Percentiles rank a stretch among this genome's conserved stretches.
Evolutionary conservation across 805 yeast genomes (phyloP).

Genomic region (Saccharomycopsis javanensis): DNA sequence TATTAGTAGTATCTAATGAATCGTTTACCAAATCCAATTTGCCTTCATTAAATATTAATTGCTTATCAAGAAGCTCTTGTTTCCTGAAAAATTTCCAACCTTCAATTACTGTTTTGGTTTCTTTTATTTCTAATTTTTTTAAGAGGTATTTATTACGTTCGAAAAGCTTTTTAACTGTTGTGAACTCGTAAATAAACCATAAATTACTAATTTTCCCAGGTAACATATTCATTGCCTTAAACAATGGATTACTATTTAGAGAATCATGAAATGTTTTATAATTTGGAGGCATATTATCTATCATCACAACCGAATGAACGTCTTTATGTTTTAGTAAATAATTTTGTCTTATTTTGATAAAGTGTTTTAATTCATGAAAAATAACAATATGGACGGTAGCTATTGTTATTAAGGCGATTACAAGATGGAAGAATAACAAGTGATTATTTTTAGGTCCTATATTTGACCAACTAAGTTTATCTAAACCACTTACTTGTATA

Average conservation of each 20-base stretch:
- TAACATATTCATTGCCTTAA: constrained; percentile 26
- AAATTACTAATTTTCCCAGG: constrained; percentile 48
- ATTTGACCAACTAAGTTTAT: constrained; percentile 61
- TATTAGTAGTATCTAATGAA: not conserved
- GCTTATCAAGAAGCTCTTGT: constrained; percentile 1
- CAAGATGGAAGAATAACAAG: constrained; percentile 52
- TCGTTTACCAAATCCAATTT: constrained; percentile 16
- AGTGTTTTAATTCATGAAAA: constrained; percentile 43
- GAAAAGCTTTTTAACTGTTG: constrained; percentile 28
- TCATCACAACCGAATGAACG: constrained; percentile 28
- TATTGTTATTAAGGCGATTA: constrained; percentile 46
- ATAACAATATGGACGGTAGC: constrained; percentile 47
- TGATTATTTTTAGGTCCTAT: constrained; percentile 43
- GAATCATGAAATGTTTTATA: constrained; percentile 22
- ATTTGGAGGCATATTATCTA: constrained; percentile 37
- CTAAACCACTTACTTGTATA: constrained; percentile 40
- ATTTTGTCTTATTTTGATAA: constrained; percentile 39
- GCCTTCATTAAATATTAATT: constrained; percentile 22
- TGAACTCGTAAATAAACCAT: constrained; percentile 48
- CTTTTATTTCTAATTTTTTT: constrained; percentile 31
- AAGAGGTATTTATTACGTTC: constrained; percentile 25
- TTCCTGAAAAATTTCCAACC: constrained; percentile 10
- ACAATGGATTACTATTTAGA: constrained; percentile 19
- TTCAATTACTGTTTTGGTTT: constrained; percentile 26
- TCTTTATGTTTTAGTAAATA: constrained; percentile 28